Conservation (phyloP, 805 yeast species). For the Lachancea cidri region DNA sequence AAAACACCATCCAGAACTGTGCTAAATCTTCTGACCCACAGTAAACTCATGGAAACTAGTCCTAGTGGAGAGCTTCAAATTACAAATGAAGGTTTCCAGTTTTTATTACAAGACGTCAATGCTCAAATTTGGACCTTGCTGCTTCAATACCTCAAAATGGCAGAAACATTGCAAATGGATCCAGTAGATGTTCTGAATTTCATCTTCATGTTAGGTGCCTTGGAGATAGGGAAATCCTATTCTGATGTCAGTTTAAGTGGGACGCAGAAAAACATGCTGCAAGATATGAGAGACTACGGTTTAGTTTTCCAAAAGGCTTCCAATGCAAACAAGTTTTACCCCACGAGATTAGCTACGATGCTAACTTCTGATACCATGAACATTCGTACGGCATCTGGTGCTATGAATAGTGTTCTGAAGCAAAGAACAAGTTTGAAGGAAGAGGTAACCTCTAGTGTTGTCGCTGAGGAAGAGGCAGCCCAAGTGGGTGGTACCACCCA, state of each 20-base stretch:
- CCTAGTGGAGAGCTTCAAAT: slow-evolving; percentile 48
- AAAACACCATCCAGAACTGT: slow-evolving; percentile 78
- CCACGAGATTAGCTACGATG: slow-evolving; percentile 86
- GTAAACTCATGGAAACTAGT: slow-evolving; percentile 80
- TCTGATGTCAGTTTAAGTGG: slow-evolving; percentile 62
- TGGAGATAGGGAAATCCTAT: slow-evolving; percentile 87
- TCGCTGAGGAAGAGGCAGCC: slow-evolving; percentile 26
- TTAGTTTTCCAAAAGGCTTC: slow-evolving; percentile 66
- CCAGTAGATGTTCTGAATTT: slow-evolving; percentile 94
- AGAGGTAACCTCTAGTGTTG: slow-evolving; percentile 12
- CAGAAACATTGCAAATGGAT: slow-evolving; percentile 84
- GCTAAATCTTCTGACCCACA: slow-evolving; percentile 63
- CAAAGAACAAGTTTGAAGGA: slow-evolving; percentile 14
- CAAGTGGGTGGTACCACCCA: slow-evolving; percentile 22
- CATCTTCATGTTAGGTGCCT: slow-evolving; percentile 86
- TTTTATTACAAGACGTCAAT: slow-evolving; percentile 83
- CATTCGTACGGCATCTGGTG: slow-evolving; percentile 66
- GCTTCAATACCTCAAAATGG: slow-evolving; percentile 78
- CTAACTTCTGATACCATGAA: slow-evolving; percentile 79
- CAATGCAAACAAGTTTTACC: slow-evolving; percentile 65
- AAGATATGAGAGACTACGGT: slow-evolving; percentile 88
- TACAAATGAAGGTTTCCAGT: slow-evolving; percentile 92
- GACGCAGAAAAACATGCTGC: slow-evolving; percentile 81
- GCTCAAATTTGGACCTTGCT: slow-evolving; percentile 93
- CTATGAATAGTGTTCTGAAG: slow-evolving; percentile 61